Evolutionary conservation across 2,329 filamentous ascomycete species (phyloP), one percentile per base, ranked within the genome.

Genomic region (Lecanicillium sp.): DNA sequence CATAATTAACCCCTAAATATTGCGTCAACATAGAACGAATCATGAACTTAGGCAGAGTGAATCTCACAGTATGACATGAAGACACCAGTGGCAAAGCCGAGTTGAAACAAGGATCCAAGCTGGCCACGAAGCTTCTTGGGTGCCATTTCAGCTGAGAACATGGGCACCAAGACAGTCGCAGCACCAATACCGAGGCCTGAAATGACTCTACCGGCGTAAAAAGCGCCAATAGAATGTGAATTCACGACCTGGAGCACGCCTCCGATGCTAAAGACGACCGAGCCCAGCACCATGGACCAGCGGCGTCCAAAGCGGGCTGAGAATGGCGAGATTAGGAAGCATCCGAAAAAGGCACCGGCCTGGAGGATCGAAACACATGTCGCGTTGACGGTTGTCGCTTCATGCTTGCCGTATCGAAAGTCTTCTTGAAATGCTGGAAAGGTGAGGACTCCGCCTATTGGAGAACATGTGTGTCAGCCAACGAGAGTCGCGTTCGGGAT

Each of bases 71-170:
- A 64, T 27, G 54, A 56, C 5, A 58, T 60, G 44, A 66, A 57
- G 14, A 64, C 61, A 13, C 65, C 65, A 5, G 64, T 52, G 4
- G 63, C 65, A 44, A 65, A 64, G 49, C 67, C 64, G 51, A 64
- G 62, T 44, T 69, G 65, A 13, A 36, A 29, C 11, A 19, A 15
- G 6, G 19, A 27, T 29, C 62, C 64, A 5, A 69, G 55, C 28
- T 55, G 52, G 9, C 64, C 67, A 29, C 68, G 61, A 29, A 69
- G 58, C 17, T 64, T 50, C 38, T 68, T 69, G 13, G 70, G 70
- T 0, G 64, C 58, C 59, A 67, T 66, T 52, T 71, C 68, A 17
- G 59, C 58, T 18, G 54, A 58, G 47, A 62, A 68, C 49, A 70
- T 62, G 34, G 67, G 67, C n/a, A 68, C 63, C 28, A 67, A 57